Base-by-base conservation (phyloP, 2,329 filamentous ascomycete species). In the Aspergillus brasiliensis region DNA sequence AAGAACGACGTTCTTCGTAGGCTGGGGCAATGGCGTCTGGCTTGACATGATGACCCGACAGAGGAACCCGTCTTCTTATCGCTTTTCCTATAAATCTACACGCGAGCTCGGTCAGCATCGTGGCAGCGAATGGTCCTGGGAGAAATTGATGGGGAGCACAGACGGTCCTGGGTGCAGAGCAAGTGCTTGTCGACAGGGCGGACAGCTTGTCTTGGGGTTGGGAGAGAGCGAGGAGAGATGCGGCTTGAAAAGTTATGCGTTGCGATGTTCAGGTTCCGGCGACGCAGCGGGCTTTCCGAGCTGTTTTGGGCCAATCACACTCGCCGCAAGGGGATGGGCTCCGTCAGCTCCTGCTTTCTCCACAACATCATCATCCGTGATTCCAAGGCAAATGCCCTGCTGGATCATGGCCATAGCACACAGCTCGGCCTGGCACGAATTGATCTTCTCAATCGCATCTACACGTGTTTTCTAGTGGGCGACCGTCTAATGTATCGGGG, bases 31-130 rank as follows among this genome's bases (percentile, higher is more conserved):
- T 59, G 76, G 70, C 60, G 69, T 69, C 67, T 71, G 68, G 71
- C 69, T 75, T 61, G 77, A 77, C 77, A 79, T 79, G 65, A 68
- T 77, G 75, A 68, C 66, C 64, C 62, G 54, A 62, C 57, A 64
- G 59, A 56, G 53, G 42, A 58, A 51, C 60, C 58, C 59, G 61
- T 62, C 57, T 62, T 55, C 46, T 58, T 52, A 57, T 51, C 60
- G 57, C 56, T 58, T 61, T 57, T 61, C 57, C 51, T 51, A 57
- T 55, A 53, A 58, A 54, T 51, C 61, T 63, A 38, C 17, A 42
- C 2, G 21, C 28, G 28, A 54, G n/a, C 4, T n/a, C 48, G 44
- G 56, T 47, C 51, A 51, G 42, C 31, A 23, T 51, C 49, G 44
- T 46, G 54, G 15, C 46, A 21, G 34, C 31, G 21, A 25, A 25